Base-by-base conservation (phyloP, 2,329 filamentous ascomycete genomes). In the Ophiocordyceps camponoti-floridani region DNA sequence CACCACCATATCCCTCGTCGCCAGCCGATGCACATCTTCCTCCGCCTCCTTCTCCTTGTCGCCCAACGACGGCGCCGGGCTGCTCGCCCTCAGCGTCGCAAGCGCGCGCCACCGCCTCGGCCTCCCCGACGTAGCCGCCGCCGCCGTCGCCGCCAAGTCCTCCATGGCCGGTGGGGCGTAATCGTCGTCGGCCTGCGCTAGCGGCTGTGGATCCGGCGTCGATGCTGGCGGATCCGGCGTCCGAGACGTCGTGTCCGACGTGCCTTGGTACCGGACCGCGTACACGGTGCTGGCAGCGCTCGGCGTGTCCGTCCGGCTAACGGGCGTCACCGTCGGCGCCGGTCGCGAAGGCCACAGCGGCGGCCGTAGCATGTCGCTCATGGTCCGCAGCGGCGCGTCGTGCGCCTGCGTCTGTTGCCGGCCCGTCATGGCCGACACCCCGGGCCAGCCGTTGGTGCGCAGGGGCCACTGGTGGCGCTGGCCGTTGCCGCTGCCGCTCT, bases 221-320 rank as follows among this genome's bases (percentile, higher is more conserved):
- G 23, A 23, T 23, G 23, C 23, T 23, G 23, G 23, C 23, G 23
- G 23, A 23, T 70, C 66, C 3, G 68, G 66, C 9, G 67, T 66
- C 44, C 64, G 63, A 4, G 65, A 64, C 5, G 65, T 64, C 14
- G 65, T 64, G 46, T 76, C 76, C 2, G 72, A 71, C 7, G 72
- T 63, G 11, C 72, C 66, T 45, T 77, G 74, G 50, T 79, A 79
- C 44, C 75, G 66, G 33, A 80, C 67, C 7, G 74, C 73, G 49
- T 81, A 81, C 3, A 75, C 70, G 1, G 76, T 80, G 55, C 75
- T 79, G 41, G 74, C 75, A 1, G 73, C 75, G 52, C 75, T 79
- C 16, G 73, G 68, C 1, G 76, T 79, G 47, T 80, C 75, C 16
- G 75, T 74, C 49, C 75, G 66, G 53, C 75, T 79, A 40, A 77